Base-by-base conservation (phyloP, 306 rosid species). In the Quercus gilva region DNA sequence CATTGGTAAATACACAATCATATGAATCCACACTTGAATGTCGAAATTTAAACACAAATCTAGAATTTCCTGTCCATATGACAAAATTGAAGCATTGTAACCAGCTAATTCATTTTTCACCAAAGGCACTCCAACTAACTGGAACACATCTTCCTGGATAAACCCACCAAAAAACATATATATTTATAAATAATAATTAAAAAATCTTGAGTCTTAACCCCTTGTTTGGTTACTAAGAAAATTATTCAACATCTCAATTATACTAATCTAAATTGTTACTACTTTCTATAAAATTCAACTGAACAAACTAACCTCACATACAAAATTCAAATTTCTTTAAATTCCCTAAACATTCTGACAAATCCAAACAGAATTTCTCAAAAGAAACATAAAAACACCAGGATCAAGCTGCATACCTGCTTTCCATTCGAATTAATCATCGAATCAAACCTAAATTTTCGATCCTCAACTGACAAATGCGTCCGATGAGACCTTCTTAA, bases 51-150 rank as follows among this genome's bases (percentile, higher is more conserved):
- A 43, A 63, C 5, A 17, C 65, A 71, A 35, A 74, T 81, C 75
- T 74, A 55, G 18, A 71, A 19, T 9, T 91, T 91, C 99, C 99
- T 93, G 97, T 75, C 99, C 98, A 85, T 80, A 95, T 28, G 99
- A 90, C 78, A 95, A 67, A 79, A 95, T 78, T 1, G 98, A 84
- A 80, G 97, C 87, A 85, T 95, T 93, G 86, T 91, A 95, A 84
- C 99, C 99, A 29, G 96, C 96, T 72, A 95, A 84, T 28, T 98
- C 91, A 89, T 86, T 85, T 76, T 73, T 88, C 76, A 93, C 98
- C 89, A 93, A 73, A 18, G 98, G 97, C 31, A 90, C 86, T 17
- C 98, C 98, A 21, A 95, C 87, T 71, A 84, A 84, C 81, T 76
- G 89, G 80, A 95, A 95, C 61, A 95, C 80, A 74, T 91, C 98